These are phyloP conservation scores for Pseudopyricularia cyperi DNA, from an alignment of 2,329 filamentous ascomycete species.

Conservation along the genomic window DNA sequence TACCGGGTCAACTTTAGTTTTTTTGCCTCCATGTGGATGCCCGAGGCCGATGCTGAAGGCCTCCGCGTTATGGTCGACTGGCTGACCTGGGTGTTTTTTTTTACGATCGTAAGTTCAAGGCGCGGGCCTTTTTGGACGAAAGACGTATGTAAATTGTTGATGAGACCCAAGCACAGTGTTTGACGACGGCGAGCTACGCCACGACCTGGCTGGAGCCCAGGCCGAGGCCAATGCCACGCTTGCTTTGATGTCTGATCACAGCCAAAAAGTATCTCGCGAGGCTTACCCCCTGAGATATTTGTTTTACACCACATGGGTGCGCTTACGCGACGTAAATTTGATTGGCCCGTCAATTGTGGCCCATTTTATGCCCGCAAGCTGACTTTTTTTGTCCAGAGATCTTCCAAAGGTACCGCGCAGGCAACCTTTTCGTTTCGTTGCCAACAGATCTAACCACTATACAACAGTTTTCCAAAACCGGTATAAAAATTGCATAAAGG, in stretches of 20 bases:
- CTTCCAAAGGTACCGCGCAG: neutral
- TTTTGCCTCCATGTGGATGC: constrained; percentile 1
- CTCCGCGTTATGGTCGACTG: constrained; percentile 2
- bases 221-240: constrained; percentile 1
- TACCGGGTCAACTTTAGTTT: neutral
- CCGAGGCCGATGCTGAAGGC: neutral
- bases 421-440: neutral
- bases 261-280: neutral
- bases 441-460: neutral
- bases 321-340: neutral
- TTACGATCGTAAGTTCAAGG: neutral
- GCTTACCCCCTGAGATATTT: neutral
- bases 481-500: constrained; percentile 1
- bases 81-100: constrained; percentile 1
- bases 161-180: neutral
- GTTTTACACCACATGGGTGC: neutral
- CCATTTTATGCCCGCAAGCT: no score
- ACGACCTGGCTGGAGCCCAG: neutral
- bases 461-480: neutral
- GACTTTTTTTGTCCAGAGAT: neutral
- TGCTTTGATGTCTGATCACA: neutral
- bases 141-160: neutral
- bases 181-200: neutral
- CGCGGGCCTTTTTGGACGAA: neutral
- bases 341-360: neutral